phyloP scores from a whole-genome alignment of 2,329 filamentous ascomycete species.

The Bipolaris zeicola region DNA sequence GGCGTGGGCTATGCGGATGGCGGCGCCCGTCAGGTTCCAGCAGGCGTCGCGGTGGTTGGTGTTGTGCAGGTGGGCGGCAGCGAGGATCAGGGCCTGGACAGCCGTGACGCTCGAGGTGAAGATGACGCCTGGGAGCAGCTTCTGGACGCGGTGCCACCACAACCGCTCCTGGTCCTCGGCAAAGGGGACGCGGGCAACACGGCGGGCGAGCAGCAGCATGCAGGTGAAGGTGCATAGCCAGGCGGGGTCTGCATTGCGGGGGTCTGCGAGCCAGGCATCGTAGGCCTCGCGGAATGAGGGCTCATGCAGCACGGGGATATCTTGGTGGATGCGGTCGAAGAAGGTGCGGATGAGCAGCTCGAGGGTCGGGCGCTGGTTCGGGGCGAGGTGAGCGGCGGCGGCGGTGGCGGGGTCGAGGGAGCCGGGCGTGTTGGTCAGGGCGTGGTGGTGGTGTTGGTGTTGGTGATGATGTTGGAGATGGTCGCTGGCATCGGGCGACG shows the following conservation, averaged over 20 bases:
- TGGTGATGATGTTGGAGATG: conserved; percentile 24
- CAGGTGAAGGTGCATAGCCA: conserved; percentile 53
- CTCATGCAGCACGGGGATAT: conserved; percentile 53
- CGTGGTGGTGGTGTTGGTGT: conserved; percentile 12
- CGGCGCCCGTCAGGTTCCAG: conserved; percentile 54
- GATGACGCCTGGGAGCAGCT: conserved; percentile 50
- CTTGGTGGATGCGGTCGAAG: conserved; percentile 52
- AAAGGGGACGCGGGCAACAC: conserved; percentile 42
- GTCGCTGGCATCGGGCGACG: conserved; percentile 27
- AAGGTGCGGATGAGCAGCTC: conserved; percentile 49
- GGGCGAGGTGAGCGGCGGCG: not conserved
- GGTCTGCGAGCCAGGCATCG: conserved; percentile 42
- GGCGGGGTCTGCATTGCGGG: conserved; percentile 43
- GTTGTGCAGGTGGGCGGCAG: conserved; percentile 54
- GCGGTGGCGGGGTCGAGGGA: not conserved
- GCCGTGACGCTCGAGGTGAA: conserved; percentile 52
- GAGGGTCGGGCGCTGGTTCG: conserved; percentile 27
- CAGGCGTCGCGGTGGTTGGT: conserved; percentile 52
- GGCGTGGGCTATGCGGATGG: conserved; percentile 52
- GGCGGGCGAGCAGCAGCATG: conserved; percentile 49
- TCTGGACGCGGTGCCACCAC: conserved; percentile 52
- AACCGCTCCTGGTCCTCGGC: conserved; percentile 48
- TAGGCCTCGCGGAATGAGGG: conserved; percentile 52
- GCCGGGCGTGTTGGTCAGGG: not conserved
- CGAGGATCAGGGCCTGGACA: conserved; percentile 52